Conservation (phyloP, 768 basidiomycete species). For the Porpolomopsis calyptriformis region DNA sequence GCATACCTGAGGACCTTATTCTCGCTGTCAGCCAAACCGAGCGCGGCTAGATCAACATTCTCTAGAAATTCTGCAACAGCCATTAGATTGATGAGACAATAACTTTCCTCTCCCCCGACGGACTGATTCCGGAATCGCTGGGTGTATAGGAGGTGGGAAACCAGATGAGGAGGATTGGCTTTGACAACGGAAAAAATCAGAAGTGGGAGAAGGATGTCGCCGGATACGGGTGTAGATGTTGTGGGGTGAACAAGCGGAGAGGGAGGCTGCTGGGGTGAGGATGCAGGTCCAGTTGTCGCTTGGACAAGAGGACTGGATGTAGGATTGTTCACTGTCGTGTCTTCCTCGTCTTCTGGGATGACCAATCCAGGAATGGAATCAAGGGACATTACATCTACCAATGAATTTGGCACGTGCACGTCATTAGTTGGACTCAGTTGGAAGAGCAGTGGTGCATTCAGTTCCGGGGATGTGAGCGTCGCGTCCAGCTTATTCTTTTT, state of each 20-base stretch:
- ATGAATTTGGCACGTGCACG: not conserved
- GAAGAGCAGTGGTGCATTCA: not conserved
- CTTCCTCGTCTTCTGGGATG: conserved; percentile 1
- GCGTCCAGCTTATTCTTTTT: not conserved
- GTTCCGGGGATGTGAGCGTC: not conserved
- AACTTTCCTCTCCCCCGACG: conserved; percentile 75
- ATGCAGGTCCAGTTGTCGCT: conserved; percentile 1
- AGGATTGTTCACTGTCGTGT: conserved; percentile 9
- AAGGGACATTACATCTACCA: not conserved
- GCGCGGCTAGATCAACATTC: conserved; percentile 73
- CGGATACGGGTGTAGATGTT: conserved; percentile 51
- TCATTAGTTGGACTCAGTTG: not conserved
- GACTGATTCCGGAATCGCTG: conserved; percentile 48
- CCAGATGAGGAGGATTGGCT: conserved; percentile 74
- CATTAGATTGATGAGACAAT: conserved; percentile 88
- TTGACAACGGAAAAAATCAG: conserved; percentile 93
- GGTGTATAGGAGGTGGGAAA: conserved; percentile 59
- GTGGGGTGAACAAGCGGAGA: conserved; percentile 11
- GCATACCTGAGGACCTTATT: conserved; percentile 44
- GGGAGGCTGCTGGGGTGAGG: conserved; percentile 1
- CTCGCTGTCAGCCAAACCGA: conserved; percentile 52
- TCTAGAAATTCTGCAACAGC: conserved; percentile 95
- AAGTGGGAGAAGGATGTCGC: conserved; percentile 85
- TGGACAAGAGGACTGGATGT: conserved; percentile 10
- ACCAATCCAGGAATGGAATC: conserved; percentile 6